A percentile compares a stretch with the other conserved stretches of the same genome.
These are phyloP conservation scores for Keqinozyma sinolaborantium DNA, from an alignment of 1,139 yeast species.

Conservation along the genomic window DNA sequence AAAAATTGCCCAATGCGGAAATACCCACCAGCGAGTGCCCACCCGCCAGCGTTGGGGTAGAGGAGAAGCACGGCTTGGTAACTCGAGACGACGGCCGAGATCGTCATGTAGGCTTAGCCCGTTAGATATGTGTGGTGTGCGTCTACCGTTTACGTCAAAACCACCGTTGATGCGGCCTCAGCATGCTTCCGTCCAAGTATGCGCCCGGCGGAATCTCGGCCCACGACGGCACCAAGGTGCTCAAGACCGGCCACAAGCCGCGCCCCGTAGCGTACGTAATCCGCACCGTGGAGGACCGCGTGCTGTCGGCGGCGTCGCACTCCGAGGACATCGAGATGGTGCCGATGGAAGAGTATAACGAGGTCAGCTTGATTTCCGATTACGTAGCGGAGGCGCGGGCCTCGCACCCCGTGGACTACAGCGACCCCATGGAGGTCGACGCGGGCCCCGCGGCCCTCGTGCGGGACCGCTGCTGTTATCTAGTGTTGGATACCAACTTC, in stretches of 20 bases:
- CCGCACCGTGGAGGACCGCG: slow-evolving; percentile 29
- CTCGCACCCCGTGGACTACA: slow-evolving; percentile 10
- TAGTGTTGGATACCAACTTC: slow-evolving; percentile 79
- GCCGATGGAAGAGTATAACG: slow-evolving; percentile 45
- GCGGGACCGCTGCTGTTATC: slow-evolving; percentile 25
- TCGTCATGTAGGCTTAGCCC: no score
- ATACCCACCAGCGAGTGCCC: no score
- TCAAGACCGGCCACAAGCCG: slow-evolving; percentile 29
- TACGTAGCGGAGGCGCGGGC: slow-evolving; percentile 25
- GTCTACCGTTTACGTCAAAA: no score
- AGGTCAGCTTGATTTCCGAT: slow-evolving; percentile 43
- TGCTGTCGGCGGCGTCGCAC: slow-evolving; percentile 23
- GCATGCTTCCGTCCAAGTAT: slow-evolving; percentile 41
- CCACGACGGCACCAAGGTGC: slow-evolving; percentile 22
- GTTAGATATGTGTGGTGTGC: no score
- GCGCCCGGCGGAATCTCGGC: slow-evolving; percentile 38
- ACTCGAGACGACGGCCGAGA: no score
- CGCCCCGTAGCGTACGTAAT: slow-evolving; percentile 24
- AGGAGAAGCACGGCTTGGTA: no score
- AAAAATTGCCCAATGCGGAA: no score
- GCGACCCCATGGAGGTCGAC: slow-evolving; percentile 17
- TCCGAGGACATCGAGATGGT: slow-evolving; percentile 48
- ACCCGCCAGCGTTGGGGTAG: no score
- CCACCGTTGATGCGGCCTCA: no score
- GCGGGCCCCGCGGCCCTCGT: slow-evolving; percentile 6